Percentiles rank a stretch among this genome's conserved stretches.
Conservation (phyloP, 495 filamentous ascomycete species). For the Podospora conica region DNA sequence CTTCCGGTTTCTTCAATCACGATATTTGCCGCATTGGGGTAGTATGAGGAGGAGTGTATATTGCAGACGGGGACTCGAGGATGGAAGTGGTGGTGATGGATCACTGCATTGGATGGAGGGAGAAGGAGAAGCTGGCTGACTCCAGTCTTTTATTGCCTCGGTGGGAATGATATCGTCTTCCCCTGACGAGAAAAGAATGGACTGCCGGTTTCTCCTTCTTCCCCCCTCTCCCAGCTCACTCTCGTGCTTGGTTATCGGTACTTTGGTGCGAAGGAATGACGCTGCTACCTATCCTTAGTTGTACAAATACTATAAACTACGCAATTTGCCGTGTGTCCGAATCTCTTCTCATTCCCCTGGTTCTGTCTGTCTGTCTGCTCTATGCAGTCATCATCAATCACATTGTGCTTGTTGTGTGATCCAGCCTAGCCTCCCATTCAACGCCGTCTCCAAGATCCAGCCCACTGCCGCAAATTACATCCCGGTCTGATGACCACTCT, state of each 20-base stretch:
- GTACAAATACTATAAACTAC: slow-evolving; percentile 10
- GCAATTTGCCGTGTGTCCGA: background rate
- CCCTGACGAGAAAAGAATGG: background rate
- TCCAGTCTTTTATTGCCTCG: background rate
- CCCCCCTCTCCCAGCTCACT: background rate
- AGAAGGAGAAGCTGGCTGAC: background rate
- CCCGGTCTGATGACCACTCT: background rate
- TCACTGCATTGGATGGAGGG: background rate
- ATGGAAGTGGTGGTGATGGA: background rate
- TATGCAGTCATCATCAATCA: background rate
- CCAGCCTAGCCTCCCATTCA: background rate
- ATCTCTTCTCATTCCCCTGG: background rate
- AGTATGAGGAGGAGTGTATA: background rate
- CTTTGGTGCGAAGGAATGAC: background rate
- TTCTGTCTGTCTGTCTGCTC: background rate
- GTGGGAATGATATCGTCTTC: background rate
- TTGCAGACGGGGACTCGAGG: background rate
- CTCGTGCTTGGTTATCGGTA: background rate
- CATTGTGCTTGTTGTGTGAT: background rate
- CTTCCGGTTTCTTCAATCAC: background rate
- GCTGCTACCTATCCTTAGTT: background rate
- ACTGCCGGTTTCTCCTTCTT: background rate
- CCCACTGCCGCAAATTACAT: background rate
- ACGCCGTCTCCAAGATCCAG: background rate
- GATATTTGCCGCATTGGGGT: background rate